Conservation (phyloP, 2,329 filamentous ascomycete genomes). For the Venturiaceae sp. region DNA sequence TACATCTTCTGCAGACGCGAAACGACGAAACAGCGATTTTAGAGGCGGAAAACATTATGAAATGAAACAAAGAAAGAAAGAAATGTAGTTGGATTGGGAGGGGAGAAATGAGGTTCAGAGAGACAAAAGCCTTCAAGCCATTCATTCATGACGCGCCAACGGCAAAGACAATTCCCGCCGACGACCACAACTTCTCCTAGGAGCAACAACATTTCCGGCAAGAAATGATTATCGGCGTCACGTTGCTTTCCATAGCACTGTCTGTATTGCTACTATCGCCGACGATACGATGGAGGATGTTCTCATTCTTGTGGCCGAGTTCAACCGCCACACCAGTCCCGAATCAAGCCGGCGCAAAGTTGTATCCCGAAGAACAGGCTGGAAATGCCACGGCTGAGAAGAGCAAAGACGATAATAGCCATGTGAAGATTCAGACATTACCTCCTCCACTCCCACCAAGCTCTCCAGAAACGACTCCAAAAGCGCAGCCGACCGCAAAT, state of each 20-base stretch:
- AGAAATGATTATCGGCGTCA: neutral
- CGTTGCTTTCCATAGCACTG: neutral
- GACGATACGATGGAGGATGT: slow-evolving; percentile 1
- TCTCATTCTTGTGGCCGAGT: slow-evolving; percentile 1
- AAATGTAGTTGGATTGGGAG: neutral
- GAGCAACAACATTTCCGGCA: neutral
- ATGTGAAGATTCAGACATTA: neutral
- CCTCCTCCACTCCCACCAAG: neutral
- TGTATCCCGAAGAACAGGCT: neutral
- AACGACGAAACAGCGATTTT: neutral
- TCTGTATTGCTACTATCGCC: neutral
- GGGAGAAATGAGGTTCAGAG: too few relatives aligned
- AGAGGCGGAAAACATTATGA: neutral
- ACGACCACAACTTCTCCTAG: neutral
- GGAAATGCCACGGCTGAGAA: neutral
- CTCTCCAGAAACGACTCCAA: slow-evolving; percentile 8
- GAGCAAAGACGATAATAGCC: neutral
- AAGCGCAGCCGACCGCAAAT: slow-evolving; percentile 6
- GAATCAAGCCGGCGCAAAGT: neutral
- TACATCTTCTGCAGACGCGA: neutral
- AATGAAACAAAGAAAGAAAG: neutral
- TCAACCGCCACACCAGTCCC: slow-evolving; percentile 34
- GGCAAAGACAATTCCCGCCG: neutral
- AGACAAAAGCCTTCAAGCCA: too few relatives aligned
- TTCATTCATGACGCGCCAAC: neutral